phyloP scores from a whole-genome alignment of 129 eudicot genomes.

The Cynara cardunculus region DNA sequence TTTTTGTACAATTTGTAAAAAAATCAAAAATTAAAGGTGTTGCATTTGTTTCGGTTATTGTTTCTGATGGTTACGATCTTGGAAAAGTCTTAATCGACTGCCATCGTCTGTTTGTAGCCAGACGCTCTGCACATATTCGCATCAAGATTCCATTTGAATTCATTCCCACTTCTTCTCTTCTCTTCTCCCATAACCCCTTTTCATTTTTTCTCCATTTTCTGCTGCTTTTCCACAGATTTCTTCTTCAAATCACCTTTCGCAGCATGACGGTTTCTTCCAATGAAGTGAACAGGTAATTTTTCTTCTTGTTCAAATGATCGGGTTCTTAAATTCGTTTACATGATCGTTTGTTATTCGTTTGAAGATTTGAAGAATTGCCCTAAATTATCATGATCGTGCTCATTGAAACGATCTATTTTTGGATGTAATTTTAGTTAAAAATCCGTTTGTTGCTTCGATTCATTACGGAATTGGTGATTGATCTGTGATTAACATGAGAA shows the following conservation, averaged over 20 bases:
- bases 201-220: not conserved
- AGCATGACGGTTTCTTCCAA: constrained; percentile 22
- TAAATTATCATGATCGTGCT: not conserved
- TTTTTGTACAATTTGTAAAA: no score
- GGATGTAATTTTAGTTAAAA: not conserved
- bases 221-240: not conserved
- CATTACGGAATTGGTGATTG: not conserved
- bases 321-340: not conserved
- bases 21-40: not conserved
- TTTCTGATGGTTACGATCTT: not conserved
- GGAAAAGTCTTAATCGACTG: not conserved
- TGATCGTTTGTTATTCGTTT: not conserved
- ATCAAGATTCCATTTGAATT: constrained; percentile 18
- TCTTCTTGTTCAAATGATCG: not conserved
- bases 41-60: not conserved
- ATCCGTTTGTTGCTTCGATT: not conserved
- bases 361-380: constrained; percentile 2
- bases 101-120: not conserved
- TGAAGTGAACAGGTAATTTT: constrained; percentile 19
- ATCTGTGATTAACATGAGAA: constrained; percentile 4
- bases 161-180: not conserved
- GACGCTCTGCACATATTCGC: constrained; percentile 26
- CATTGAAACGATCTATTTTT: not conserved
- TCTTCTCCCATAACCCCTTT: not conserved
- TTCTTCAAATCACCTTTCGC: not conserved